These are phyloP conservation scores for Ceratobasidium sp. DNA, from an alignment of 1,284 basidiomycete genomes.

Conservation along the genomic window DNA sequence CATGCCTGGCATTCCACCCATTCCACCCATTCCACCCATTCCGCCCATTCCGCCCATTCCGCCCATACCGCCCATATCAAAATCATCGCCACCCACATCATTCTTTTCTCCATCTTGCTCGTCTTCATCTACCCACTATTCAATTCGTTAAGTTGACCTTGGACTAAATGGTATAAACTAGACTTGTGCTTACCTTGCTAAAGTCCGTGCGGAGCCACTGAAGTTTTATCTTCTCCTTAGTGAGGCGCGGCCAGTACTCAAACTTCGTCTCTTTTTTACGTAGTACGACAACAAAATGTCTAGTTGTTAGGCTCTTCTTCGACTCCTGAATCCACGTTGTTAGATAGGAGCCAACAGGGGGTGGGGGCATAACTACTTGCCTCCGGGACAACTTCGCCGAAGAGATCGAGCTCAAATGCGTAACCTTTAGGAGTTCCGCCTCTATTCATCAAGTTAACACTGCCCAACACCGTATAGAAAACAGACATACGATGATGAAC, in stretches of 20 bases:
- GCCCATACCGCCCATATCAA: constrained; percentile 60
- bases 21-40: constrained; percentile 62
- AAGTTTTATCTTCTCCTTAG: constrained; percentile 85
- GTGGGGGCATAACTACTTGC: constrained; percentile 61
- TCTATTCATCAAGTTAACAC: constrained; percentile 60
- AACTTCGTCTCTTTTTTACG: constrained; percentile 82
- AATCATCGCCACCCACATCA: constrained; percentile 63
- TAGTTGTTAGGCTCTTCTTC: constrained; percentile 72
- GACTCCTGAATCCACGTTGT: constrained; percentile 68
- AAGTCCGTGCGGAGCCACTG: constrained; percentile 93
- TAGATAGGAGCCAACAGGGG: not conserved
- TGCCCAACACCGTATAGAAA: not conserved
- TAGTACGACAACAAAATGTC: constrained; percentile 75
- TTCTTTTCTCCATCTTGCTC: constrained; percentile 81
- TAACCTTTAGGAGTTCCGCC: constrained; percentile 63
- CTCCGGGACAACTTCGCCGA: constrained; percentile 79
- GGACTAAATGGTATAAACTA: constrained; percentile 9
- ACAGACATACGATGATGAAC: constrained; percentile 65
- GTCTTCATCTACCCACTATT: constrained; percentile 91
- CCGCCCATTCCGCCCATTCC: constrained; percentile 66
- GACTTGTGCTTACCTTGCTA: constrained; percentile 66
- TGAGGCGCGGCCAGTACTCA: constrained; percentile 92
- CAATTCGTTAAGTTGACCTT: constrained; percentile 40
- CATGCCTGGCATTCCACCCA: constrained; percentile 66
- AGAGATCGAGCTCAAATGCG: constrained; percentile 81